Percentiles rank a stretch among this genome's conserved stretches.
Evolutionary conservation across 495 filamentous ascomycete species (phyloP).

Genomic region (Oidiodendron maius): DNA sequence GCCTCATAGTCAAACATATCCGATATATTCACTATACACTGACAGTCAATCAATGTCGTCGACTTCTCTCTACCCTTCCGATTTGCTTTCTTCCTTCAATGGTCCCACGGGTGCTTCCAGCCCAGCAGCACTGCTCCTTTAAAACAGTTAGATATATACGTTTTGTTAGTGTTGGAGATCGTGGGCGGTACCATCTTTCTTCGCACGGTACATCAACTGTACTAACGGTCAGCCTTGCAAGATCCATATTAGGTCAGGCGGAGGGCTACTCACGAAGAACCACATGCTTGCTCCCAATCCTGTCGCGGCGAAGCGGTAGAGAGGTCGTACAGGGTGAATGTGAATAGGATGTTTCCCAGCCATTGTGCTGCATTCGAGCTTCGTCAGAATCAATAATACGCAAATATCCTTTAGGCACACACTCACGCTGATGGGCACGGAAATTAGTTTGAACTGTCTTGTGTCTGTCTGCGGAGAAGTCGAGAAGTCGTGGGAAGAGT

Average conservation of each 20-base stretch:
- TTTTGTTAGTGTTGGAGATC: not conserved
- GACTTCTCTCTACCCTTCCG: not conserved
- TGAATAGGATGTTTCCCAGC: conserved; percentile 66
- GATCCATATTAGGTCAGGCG: not conserved
- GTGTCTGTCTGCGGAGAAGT: not conserved
- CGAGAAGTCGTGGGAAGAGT: not conserved
- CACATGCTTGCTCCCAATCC: conserved; percentile 94
- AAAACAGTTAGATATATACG: conserved; percentile 8
- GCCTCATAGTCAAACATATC: no score
- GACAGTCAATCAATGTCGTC: not conserved
- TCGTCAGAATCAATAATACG: not conserved
- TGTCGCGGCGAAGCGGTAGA: conserved; percentile 82
- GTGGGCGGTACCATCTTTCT: conserved; percentile 64
- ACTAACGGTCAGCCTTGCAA: conserved; percentile 4
- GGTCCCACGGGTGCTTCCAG: conserved; percentile 98
- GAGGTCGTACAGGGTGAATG: conserved; percentile 50
- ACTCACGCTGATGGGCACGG: not conserved
- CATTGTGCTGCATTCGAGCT: conserved; percentile 28
- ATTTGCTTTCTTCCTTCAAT: conserved; percentile 56
- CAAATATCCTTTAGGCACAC: no score
- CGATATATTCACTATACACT: no score
- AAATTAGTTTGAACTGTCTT: not conserved
- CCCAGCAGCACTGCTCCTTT: conserved; percentile 71
- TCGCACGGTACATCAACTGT: conserved; percentile 91
- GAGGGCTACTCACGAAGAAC: conserved; percentile 75